Conservation (phyloP, 2,329 filamentous ascomycete species). For the Colletotrichum paranaense region DNA sequence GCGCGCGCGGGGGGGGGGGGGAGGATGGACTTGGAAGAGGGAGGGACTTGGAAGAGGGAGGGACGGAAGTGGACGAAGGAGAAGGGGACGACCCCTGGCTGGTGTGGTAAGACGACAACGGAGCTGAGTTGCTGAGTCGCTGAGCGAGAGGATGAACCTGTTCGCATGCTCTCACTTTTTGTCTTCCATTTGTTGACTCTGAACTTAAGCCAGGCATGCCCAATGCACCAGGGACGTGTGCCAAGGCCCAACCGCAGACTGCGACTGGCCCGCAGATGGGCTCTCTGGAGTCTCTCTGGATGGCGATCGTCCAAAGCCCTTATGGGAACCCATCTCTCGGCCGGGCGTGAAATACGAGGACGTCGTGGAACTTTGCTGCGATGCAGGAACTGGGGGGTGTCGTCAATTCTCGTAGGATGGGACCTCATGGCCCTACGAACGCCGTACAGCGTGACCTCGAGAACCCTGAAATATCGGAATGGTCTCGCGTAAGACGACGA, state of each 20-base stretch:
- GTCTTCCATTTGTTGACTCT: not conserved
- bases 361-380: conserved; percentile 20
- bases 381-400: not conserved
- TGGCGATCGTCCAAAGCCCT: conserved; percentile 23
- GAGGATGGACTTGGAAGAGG: too few species aligned
- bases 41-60: too few species aligned
- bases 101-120: not conserved
- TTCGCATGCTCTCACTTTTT: not conserved
- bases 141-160: not conserved
- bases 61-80: not conserved
- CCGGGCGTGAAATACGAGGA: conserved; percentile 28
- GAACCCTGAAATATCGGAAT: conserved; percentile 4
- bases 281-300: not conserved
- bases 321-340: conserved; percentile 5
- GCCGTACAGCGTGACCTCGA: not conserved
- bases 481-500: not conserved
- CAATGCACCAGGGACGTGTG: conserved; percentile 27
- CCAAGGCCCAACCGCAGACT: conserved; percentile 3
- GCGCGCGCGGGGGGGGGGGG: too few species aligned
- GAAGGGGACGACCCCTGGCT: not conserved
- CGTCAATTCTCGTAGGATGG: not conserved
- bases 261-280: conserved; percentile 10
- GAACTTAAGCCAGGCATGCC: conserved; percentile 2
- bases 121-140: not conserved
- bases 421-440: not conserved